Evolutionary conservation across 257 asterid genomes (phyloP).

Genomic region (Solanum neorickii): DNA sequence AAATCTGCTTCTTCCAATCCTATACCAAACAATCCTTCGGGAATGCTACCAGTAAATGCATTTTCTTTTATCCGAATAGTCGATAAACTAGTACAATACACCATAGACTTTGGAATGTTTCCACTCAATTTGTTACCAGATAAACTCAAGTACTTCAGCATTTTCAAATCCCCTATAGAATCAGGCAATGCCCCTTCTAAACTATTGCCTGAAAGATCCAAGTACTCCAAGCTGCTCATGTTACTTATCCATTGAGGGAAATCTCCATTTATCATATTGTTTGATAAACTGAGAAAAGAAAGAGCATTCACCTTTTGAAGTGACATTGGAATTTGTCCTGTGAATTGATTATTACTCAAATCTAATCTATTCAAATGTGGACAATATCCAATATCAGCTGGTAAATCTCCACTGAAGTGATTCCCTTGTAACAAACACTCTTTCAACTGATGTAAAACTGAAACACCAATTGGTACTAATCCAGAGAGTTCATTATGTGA

Average conservation of each 20-base stretch:
- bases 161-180: constrained; percentile 39
- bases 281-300: constrained; percentile 24
- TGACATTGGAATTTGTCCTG: constrained; percentile 45
- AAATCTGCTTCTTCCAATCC: constrained; percentile 62
- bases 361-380: constrained; percentile 56
- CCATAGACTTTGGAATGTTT: constrained; percentile 43
- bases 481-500: constrained; percentile 57
- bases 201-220: constrained; percentile 52
- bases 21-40: constrained; percentile 46
- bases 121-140: constrained; percentile 43
- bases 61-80: constrained; percentile 45
- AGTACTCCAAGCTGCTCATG: constrained; percentile 28
- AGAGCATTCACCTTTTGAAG: constrained; percentile 36
- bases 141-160: constrained; percentile 28
- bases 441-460: constrained; percentile 56
- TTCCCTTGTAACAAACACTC: constrained; percentile 38
- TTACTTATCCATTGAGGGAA: constrained; percentile 67
- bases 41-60: constrained; percentile 45
- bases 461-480: constrained; percentile 34
- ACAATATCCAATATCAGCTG: constrained; percentile 61
- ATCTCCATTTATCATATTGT: constrained; percentile 46
- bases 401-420: constrained; percentile 55
- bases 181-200: constrained; percentile 47
- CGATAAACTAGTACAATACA: constrained; percentile 24
- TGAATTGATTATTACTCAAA: constrained; percentile 36